phyloP scores from a whole-genome alignment of 1,139 yeast species.

The Geotrichum histeridarum region DNA sequence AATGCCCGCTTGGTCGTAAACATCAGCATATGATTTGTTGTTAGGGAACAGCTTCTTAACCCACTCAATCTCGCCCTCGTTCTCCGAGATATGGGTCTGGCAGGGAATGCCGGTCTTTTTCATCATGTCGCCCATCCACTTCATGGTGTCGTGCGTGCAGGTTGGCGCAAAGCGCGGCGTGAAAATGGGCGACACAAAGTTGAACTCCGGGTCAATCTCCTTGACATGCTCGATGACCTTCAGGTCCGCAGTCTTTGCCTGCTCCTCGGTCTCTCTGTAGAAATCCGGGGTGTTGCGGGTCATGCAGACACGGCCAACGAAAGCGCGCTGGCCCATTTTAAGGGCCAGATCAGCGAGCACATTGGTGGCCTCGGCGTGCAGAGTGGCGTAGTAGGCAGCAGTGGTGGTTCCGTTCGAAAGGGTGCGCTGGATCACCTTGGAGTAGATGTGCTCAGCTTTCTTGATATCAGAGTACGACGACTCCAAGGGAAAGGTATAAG shows the following conservation, averaged over 20 bases:
- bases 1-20: conserved; percentile 61
- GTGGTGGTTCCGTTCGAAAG: conserved; percentile 81
- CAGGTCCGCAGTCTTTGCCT: conserved; percentile 52
- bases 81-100: conserved; percentile 89
- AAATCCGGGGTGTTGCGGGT: conserved; percentile 64
- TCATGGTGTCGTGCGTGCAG: conserved; percentile 61
- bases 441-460: conserved; percentile 58
- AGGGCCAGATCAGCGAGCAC: conserved; percentile 69
- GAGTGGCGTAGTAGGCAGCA: conserved; percentile 86
- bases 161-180: conserved; percentile 96
- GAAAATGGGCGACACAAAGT: conserved; percentile 59
- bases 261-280: conserved; percentile 56
- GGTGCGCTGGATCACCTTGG: conserved; percentile 61
- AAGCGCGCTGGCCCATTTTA: conserved; percentile 72
- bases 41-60: conserved; percentile 74
- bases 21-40: conserved; percentile 62
- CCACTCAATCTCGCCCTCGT: conserved; percentile 65
- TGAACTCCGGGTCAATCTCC: conserved; percentile 47
- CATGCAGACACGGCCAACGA: conserved; percentile 96
- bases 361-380: conserved; percentile 70
- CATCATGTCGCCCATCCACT: conserved; percentile 60
- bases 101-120: conserved; percentile 51
- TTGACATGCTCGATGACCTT: conserved; percentile 55
- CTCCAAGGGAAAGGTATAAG: conserved; percentile 86
- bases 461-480: conserved; percentile 48